Evolutionary conservation across 2,329 filamentous ascomycete species (phyloP), one percentile per base, ranked within the genome.

Genomic region (Graphium sp.): DNA sequence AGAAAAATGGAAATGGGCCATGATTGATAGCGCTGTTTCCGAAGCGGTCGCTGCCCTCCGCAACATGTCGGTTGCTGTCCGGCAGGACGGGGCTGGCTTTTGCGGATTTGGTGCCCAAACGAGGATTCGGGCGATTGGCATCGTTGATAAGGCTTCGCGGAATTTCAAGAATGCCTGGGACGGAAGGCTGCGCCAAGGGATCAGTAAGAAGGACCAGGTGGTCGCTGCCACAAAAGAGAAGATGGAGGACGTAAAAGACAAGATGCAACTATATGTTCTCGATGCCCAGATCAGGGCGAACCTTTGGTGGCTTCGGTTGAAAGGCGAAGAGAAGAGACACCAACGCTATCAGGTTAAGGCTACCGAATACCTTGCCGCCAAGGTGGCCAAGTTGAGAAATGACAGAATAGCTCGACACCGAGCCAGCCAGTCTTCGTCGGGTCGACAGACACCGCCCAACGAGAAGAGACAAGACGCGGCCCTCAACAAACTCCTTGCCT

Each of bases 201-300:
- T n/a, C n/a, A n/a, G n/a, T n/a, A n/a, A n/a, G n/a, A n/a, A n/a
- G n/a, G n/a, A n/a, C n/a, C n/a, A n/a, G n/a, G n/a, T n/a, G n/a
- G n/a, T n/a, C n/a, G n/a, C n/a, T n/a, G n/a, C n/a, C n/a, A n/a
- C n/a, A n/a, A n/a, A n/a, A n/a, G n/a, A n/a, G n/a, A n/a, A n/a
- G n/a, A n/a, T n/a, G n/a, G n/a, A n/a, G 18, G 42, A 48, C 4
- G 35, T 52, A 3, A 46, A 54, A 28, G 46, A 58, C 6, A 54
- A 58, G 24, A 37, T 62, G 2, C 46, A 58, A 16, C 43, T 67
- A 5, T 46, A 50, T 1, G 37, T 73, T 7, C 46, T 71, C 17
- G 55, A 55, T 22, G 62, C 67, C 10, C 68, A 70, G 40, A 50
- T 74, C 16, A 51, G 50, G 24, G 67, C 68, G 10, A 67, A 60